These are phyloP conservation scores for Cicer arietinum DNA, from an alignment of 306 rosid species.

Conservation along the genomic window DNA sequence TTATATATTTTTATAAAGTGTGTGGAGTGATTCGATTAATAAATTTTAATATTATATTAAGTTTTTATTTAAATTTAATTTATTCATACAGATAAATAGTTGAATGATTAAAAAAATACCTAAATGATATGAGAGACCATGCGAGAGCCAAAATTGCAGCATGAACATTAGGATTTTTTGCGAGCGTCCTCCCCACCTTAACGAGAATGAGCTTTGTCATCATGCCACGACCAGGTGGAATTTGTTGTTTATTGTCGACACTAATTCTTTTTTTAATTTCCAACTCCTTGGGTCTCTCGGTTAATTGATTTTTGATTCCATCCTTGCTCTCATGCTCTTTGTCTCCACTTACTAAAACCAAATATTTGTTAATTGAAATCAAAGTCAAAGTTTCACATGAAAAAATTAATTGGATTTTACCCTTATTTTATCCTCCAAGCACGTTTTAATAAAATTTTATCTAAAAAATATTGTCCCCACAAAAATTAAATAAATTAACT, in stretches of 20 bases:
- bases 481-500: too few relatives aligned
- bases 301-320: constrained; percentile 45
- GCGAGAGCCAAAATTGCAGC: constrained; percentile 65
- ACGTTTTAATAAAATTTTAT: too few relatives aligned
- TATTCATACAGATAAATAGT: too few relatives aligned
- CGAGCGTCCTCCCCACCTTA: constrained; percentile 83
- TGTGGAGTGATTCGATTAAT: too few relatives aligned
- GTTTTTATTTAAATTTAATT: too few relatives aligned
- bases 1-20: too few relatives aligned
- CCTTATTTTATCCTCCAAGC: too few relatives aligned
- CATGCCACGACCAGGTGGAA: constrained; percentile 71
- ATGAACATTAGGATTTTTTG: constrained; percentile 74
- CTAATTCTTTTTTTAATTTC: constrained; percentile 47
- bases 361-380: too few relatives aligned
- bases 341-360: constrained; percentile 19
- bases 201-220: constrained; percentile 76
- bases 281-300: constrained; percentile 49
- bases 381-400: too few relatives aligned
- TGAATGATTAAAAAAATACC: constrained; percentile 42
- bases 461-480: too few relatives aligned
- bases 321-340: constrained; percentile 49
- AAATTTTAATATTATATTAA: too few relatives aligned
- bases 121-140: constrained; percentile 79
- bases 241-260: constrained; percentile 54
- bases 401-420: too few relatives aligned